Base-by-base conservation (phyloP, 306 rosid species). In the Acacia confusa region DNA sequence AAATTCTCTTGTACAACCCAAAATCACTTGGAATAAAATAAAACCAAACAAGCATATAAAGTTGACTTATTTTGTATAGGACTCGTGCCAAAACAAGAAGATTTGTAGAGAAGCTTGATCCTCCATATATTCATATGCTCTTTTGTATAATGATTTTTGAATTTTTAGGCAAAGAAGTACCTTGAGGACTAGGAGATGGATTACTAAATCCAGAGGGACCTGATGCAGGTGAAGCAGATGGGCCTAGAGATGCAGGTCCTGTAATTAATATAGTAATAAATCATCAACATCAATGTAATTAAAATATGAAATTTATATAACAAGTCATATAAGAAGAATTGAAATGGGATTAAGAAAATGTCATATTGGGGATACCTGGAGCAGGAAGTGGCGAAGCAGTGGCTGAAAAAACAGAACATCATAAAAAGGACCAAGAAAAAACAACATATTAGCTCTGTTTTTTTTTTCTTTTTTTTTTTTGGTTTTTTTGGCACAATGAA, bases 331-430 rank as follows among this genome's bases (percentile, higher is more conserved):
- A 3, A 57, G 7, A 3, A 61, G 17, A 10, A 12, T 25, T 60
- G 19, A 60, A 60, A 25, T 24, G 40, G 20, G 2, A 53, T 48
- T 15, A 12, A 25, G 11, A 61, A 25, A 14, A 4, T 11, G n/a
- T 5, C 4, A 25, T 28, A 28, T 30, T 15, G 50, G 47, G 20
- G n/a, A n/a, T 87, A 95, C 99, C 99, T 83, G 97, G 98, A 77
- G 98, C 89, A 76, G 97, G 88, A 79, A 87, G 60, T 11, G 99
- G 99, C 30, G 92, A 82, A 73, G 84, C 89, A 28, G 87, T 0
- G 79, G 90, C 99, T 90, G 69, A 13, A 13, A 63, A 27, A 63
- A 13, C 27, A 24, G 14, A 11, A 58, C 65, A 58, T 50, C n/a
- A 47, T 17, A 47, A 47, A 44, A 2, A 0, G 15, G 48, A 17